Evolutionary conservation across 2,329 filamentous ascomycete species (phyloP).

Genomic region (Paecilomyces formosus): DNA sequence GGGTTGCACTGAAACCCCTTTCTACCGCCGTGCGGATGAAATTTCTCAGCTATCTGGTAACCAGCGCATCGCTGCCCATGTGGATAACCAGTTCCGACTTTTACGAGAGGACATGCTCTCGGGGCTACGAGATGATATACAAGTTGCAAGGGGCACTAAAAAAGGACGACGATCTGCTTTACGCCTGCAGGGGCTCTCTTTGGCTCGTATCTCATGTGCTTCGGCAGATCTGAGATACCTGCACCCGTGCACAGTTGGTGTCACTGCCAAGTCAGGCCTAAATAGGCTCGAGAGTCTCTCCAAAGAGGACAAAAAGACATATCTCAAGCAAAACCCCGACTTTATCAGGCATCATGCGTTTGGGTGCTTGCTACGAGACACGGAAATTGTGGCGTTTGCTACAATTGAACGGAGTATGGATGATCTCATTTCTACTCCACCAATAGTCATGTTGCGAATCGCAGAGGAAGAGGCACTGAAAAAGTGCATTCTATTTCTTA

Average conservation of each 20-base stretch:
- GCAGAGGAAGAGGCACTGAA: constrained; percentile 38
- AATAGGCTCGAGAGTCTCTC: constrained; percentile 41
- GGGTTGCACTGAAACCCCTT: constrained; percentile 44
- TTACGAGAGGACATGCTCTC: constrained; percentile 64
- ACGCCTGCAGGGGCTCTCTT: constrained; percentile 33
- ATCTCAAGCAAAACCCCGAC: constrained; percentile 40
- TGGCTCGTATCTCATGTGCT: constrained; percentile 35
- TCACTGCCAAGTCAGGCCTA: no score
- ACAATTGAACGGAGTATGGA: constrained; percentile 47
- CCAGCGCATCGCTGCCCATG: constrained; percentile 42
- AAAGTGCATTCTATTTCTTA: constrained; percentile 43
- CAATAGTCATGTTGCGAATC: constrained; percentile 48
- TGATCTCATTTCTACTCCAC: constrained; percentile 33
- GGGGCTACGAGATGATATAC: constrained; percentile 56
- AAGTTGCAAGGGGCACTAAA: constrained; percentile 44
- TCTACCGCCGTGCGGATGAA: constrained; percentile 48
- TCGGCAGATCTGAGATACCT: no score
- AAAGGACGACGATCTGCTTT: constrained; percentile 34
- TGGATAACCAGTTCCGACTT: constrained; percentile 66
- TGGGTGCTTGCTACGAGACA: constrained; percentile 50
- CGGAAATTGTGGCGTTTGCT: constrained; percentile 54
- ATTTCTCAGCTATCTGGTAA: no score
- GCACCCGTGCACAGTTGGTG: no score
- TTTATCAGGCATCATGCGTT: constrained; percentile 55
- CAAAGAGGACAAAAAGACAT: constrained; percentile 34